phyloP scores from a whole-genome alignment of 345 rosid genomes.

The Carallia brachiata region DNA sequence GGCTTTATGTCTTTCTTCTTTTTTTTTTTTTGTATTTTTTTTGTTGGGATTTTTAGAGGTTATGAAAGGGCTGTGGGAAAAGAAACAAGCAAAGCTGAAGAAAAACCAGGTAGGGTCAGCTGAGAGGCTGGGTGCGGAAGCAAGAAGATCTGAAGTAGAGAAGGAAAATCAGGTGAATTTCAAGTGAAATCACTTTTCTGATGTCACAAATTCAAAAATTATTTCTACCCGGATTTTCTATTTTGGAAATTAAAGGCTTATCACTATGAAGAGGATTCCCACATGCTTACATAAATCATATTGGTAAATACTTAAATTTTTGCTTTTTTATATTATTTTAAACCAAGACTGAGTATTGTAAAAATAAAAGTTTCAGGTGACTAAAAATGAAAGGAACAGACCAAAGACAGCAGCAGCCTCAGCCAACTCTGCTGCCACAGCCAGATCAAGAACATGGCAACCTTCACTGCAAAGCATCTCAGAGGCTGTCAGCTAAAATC shows the following conservation, averaged over 20 bases:
- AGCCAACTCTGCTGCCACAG: conserved; percentile 34
- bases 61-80: conserved; percentile 69
- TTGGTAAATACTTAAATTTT: too few species aligned
- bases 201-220: too few species aligned
- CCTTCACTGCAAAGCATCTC: conserved; percentile 90
- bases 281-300: too few species aligned
- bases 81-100: conserved; percentile 62
- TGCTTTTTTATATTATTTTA: neutral
- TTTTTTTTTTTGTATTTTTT: neutral
- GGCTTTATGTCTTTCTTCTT: neutral
- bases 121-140: conserved; percentile 26
- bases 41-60: conserved; percentile 51
- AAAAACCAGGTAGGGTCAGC: conserved; percentile 33
- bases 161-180: conserved; percentile 33
- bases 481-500: conserved; percentile 52
- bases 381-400: conserved; percentile 51
- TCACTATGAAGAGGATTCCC: too few species aligned
- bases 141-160: conserved; percentile 34
- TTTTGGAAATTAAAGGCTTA: too few species aligned
- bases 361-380: conserved; percentile 35
- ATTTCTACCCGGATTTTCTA: too few species aligned
- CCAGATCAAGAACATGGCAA: conserved; percentile 76
- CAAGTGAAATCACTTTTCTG: too few species aligned
- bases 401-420: conserved; percentile 38
- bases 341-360: neutral